A percentile compares a stretch with the other conserved stretches of the same genome.
Conservation (phyloP, 2,329 filamentous ascomycete genomes). For the Arthrocladium fulminans region DNA sequence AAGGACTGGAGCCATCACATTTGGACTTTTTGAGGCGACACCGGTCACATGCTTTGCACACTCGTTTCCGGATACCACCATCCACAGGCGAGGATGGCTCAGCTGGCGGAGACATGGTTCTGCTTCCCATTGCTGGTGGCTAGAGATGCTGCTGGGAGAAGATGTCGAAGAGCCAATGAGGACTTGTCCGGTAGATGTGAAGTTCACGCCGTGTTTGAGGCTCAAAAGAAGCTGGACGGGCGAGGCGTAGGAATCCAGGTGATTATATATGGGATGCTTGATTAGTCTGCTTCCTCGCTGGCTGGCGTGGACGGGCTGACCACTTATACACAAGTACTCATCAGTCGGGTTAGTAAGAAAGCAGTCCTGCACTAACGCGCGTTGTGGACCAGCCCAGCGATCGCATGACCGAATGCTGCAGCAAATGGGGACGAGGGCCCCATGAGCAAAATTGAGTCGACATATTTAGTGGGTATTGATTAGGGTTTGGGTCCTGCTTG, state of each 20-base stretch:
- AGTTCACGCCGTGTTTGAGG: background rate
- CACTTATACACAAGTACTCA: background rate
- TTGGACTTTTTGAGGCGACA: conserved; percentile 60
- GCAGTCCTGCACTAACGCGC: background rate
- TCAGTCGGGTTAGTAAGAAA: conserved; percentile 1
- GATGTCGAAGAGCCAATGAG: background rate
- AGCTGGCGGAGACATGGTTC: conserved; percentile 21
- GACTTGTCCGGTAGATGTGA: no score
- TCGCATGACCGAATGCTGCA: conserved; percentile 1
- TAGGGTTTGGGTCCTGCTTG: background rate
- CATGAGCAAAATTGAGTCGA: background rate
- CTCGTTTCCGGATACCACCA: conserved; percentile 45
- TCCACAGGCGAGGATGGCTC: conserved; percentile 22
- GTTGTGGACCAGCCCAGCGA: background rate
- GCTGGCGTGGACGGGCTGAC: background rate
- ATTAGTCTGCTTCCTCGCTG: background rate
- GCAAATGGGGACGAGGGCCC: background rate
- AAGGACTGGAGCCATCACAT: conserved; percentile 55
- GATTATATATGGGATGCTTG: background rate
- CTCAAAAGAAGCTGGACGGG: background rate
- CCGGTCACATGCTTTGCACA: conserved; percentile 59
- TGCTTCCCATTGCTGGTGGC: conserved; percentile 9
- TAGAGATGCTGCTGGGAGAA: background rate
- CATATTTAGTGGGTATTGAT: background rate
- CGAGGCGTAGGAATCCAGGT: background rate